These are phyloP conservation scores for Cercospora canescens DNA, from an alignment of 2,329 filamentous ascomycete genomes.

Conservation along the genomic window DNA sequence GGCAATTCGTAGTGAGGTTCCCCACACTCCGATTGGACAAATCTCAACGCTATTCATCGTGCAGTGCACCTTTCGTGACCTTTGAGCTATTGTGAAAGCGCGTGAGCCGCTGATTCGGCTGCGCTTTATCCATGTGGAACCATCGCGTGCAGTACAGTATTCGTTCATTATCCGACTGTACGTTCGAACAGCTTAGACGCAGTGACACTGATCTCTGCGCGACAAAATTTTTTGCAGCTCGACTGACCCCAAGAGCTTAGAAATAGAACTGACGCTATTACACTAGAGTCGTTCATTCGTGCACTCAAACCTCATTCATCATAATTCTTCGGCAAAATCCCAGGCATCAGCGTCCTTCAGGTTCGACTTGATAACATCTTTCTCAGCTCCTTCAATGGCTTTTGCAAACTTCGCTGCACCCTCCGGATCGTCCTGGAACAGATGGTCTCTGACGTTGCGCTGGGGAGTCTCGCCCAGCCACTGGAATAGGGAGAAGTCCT, in stretches of 20 bases:
- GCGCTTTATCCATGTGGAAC: neutral
- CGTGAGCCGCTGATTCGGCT: no score
- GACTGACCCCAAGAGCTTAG: neutral
- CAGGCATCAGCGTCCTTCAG: conserved; percentile 7
- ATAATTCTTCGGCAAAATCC: conserved; percentile 6
- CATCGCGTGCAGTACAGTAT: neutral
- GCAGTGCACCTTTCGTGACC: neutral
- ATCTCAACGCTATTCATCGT: neutral
- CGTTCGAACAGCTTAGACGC: neutral
- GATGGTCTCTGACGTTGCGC: conserved; percentile 57
- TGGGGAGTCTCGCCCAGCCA: conserved; percentile 73
- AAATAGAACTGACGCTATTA: neutral
- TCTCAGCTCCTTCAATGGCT: conserved; percentile 62
- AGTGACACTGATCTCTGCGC: no score
- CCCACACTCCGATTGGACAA: neutral
- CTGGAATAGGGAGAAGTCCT: conserved; percentile 72
- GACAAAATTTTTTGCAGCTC: neutral
- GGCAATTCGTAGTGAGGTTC: no score
- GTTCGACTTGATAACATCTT: conserved; percentile 44
- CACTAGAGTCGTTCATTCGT: neutral
- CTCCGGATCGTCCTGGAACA: conserved; percentile 64
- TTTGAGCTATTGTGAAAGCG: neutral
- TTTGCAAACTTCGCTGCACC: conserved; percentile 63
- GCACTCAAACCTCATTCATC: neutral
- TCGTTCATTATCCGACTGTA: neutral